Conservation (phyloP, 2,329 filamentous ascomycete genomes). For the Arachnomyces sp. region DNA sequence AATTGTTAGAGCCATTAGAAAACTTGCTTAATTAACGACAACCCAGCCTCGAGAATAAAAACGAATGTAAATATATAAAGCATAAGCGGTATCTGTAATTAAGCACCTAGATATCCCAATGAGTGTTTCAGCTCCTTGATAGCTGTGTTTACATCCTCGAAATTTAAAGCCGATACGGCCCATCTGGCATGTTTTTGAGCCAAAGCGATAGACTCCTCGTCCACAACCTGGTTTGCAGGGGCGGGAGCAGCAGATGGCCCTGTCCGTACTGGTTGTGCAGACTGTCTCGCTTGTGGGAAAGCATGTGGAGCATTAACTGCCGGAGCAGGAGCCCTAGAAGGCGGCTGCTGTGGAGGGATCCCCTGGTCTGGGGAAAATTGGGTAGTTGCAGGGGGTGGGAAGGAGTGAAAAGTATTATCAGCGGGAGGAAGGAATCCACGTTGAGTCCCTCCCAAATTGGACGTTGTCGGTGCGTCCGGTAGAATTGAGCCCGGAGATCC, state of each 20-base stretch:
- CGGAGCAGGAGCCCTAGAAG: constrained; percentile 13
- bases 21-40: no score
- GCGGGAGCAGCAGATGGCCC: constrained; percentile 13
- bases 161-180: constrained; percentile 94
- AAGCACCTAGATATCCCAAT: constrained; percentile 60
- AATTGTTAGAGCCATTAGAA: no score
- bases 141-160: constrained; percentile 88
- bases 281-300: constrained; percentile 13
- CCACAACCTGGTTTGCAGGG: constrained; percentile 29
- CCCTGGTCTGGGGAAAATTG: constrained; percentile 14
- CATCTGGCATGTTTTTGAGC: constrained; percentile 95
- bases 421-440: no score
- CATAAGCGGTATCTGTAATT: constrained; percentile 26
- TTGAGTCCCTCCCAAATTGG: constrained; percentile 5
- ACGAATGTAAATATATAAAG: no score
- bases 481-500: constrained; percentile 12
- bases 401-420: constrained; percentile 34
- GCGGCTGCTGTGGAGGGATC: constrained; percentile 17
- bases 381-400: constrained; percentile 31
- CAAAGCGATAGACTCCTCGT: constrained; percentile 67
- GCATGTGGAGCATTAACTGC: constrained; percentile 14
- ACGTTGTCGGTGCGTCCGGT: constrained; percentile 13
- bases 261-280: constrained; percentile 25
- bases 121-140: constrained; percentile 76
- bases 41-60: no score